Base-by-base conservation (phyloP, 2,329 filamentous ascomycete species). In the Cercospora janseana region DNA sequence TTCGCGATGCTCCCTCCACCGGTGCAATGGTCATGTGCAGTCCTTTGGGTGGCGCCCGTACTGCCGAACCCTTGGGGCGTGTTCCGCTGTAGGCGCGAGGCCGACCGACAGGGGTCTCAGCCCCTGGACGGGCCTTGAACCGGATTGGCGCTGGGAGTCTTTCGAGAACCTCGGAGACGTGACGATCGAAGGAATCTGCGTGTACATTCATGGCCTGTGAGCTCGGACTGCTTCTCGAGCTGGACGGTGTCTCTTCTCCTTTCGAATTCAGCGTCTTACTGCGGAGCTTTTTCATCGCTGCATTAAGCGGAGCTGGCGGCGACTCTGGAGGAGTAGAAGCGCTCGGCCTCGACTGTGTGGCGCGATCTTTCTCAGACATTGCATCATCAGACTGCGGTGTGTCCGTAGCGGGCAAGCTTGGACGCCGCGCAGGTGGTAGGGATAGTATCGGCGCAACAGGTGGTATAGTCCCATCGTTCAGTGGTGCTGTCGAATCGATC, bases 71-170 rank as follows among this genome's bases (percentile, higher is more conserved):
- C 42, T 55, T 63, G 2, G 58, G 51, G 9, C 62, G 54, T 27
- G 56, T 47, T 9, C 55, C 60, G 21, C 42, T 40, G 28, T 54
- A 57, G 10, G 34, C 52, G 21, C 56, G 57, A 8, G 55, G 43
- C 6, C 61, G 60, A 23, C 46, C 18, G 20, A 51, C 41, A 3
- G 63, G 62, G 7, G 63, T 63, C 21, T 68, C 66, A 31, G 75
- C 73, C 2, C 72, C 69, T 16, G 76, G 72, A 42, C 79, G 78
- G 2, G 78, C 76, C 1, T 82, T 82, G 32, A 96, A 76, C 44
- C 83, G 84, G 61, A 97, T 94, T 55, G 84, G 83, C 24, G 85
- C 85, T 9, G 66, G 64, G 10, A 69, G 54, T 8, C 50, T 58
- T 9, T 66, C 57, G n/a, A 69, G 51, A 6, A 69, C 66, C 20